Conservation (phyloP, 2,329 filamentous ascomycete species). For the Ophiocordyceps camponoti-saundersi region DNA sequence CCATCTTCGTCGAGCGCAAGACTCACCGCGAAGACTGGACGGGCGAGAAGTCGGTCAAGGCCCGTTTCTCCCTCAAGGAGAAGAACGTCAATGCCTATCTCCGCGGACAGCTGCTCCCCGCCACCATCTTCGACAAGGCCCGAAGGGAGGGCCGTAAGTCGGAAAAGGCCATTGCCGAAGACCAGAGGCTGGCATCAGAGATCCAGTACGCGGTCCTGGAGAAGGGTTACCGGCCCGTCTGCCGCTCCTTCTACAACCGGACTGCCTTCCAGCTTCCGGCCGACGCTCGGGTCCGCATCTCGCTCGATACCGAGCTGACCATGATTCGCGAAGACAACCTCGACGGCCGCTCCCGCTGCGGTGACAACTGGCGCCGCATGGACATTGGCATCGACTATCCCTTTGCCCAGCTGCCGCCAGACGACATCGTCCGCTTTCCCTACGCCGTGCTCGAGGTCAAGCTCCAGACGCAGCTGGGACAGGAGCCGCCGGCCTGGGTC, state of each 20-base stretch:
- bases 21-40: conserved; percentile 99
- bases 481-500: conserved; percentile 94
- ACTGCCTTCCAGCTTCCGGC: conserved; percentile 95
- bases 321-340: conserved; percentile 94
- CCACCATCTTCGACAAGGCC: conserved; percentile 89
- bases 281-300: conserved; percentile 90
- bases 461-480: conserved; percentile 86
- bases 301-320: conserved; percentile 85
- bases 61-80: conserved; percentile 86
- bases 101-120: conserved; percentile 66
- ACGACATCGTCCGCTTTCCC: conserved; percentile 80
- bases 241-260: conserved; percentile 92
- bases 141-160: conserved; percentile 90
- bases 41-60: conserved; percentile 96
- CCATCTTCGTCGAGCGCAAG: conserved; percentile 93
- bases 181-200: conserved; percentile 79
- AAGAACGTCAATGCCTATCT: conserved; percentile 93
- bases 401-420: conserved; percentile 71
- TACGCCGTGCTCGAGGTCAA: conserved; percentile 97
- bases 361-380: conserved; percentile 89
- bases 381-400: conserved; percentile 96
- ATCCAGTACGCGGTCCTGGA: conserved; percentile 87
- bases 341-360: conserved; percentile 58
- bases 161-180: conserved; percentile 75
- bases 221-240: conserved; percentile 74